These are phyloP conservation scores for Dendrothele bispora DNA, from an alignment of 768 basidiomycete genomes.

Conservation along the genomic window DNA sequence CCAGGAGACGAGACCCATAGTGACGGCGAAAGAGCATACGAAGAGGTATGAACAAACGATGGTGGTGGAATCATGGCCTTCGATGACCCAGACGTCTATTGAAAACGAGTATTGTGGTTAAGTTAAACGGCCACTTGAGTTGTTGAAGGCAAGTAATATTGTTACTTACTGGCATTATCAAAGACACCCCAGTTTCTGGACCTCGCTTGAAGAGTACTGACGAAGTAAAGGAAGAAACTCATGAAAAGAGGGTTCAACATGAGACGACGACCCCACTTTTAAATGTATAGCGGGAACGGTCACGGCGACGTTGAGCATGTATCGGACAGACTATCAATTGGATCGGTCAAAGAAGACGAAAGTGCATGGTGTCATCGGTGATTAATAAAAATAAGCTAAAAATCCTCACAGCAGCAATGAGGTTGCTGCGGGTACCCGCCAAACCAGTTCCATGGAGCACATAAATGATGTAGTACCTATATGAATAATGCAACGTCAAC, in stretches of 20 bases:
- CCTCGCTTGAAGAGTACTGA: slow-evolving; percentile 69
- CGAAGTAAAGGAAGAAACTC: slow-evolving; percentile 77
- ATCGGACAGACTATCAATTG: slow-evolving; percentile 57
- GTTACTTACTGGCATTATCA: too few species aligned
- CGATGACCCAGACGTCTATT: slow-evolving; percentile 55
- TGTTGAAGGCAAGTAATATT: too few species aligned
- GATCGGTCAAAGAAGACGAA: neutral
- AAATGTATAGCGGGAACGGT: slow-evolving; percentile 58
- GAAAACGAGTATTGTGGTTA: too few species aligned
- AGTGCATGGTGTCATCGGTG: neutral
- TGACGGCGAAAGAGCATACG: slow-evolving; percentile 49
- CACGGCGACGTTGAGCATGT: slow-evolving; percentile 47
- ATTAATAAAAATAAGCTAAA: neutral
- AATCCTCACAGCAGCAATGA: slow-evolving; percentile 64
- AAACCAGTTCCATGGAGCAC: slow-evolving; percentile 79
- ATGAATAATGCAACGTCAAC: too few species aligned
- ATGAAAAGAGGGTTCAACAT: slow-evolving; percentile 67
- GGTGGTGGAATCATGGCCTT: slow-evolving; percentile 51
- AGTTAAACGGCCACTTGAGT: too few species aligned
- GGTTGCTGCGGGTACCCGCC: slow-evolving; percentile 70
- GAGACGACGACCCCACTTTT: slow-evolving; percentile 77
- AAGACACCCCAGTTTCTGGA: slow-evolving; percentile 63
- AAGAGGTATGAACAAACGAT: slow-evolving; percentile 78
- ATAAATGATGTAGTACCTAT: slow-evolving; percentile 63
- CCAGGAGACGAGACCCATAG: neutral